Evolutionary conservation across 805 yeast genomes (phyloP).

Genomic region (Wickerhamomyces queroliae): DNA sequence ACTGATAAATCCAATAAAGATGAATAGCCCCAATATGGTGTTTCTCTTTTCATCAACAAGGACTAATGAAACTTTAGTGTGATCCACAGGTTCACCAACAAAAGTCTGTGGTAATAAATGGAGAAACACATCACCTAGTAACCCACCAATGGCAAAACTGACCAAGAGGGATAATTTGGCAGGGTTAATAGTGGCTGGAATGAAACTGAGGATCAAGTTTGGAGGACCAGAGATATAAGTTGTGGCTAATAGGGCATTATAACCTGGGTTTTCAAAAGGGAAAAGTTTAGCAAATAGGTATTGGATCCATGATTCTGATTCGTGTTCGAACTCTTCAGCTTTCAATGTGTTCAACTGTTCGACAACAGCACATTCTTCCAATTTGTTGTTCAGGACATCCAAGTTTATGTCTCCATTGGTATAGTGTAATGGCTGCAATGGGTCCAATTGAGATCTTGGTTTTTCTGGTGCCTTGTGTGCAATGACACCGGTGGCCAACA

Average conservation of each 20-base stretch:
- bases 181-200: constrained; percentile 53
- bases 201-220: constrained; percentile 44
- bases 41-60: constrained; percentile 47
- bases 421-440: constrained; percentile 20
- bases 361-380: constrained; percentile 34
- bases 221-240: constrained; percentile 63
- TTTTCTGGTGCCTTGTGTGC: too few relatives aligned
- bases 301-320: constrained; percentile 27
- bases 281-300: constrained; percentile 36
- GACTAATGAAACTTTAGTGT: constrained; percentile 35
- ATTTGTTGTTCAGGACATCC: constrained; percentile 24
- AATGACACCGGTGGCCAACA: too few relatives aligned
- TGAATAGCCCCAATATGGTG: constrained; percentile 43
- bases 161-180: constrained; percentile 47
- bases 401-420: constrained; percentile 39
- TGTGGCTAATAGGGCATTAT: constrained; percentile 60
- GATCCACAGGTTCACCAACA: constrained; percentile 42
- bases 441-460: too few relatives aligned
- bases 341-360: constrained; percentile 29
- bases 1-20: constrained; percentile 53
- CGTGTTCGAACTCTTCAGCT: constrained; percentile 16
- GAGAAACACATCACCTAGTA: constrained; percentile 68
- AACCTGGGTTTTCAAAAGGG: constrained; percentile 50
- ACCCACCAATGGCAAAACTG: constrained; percentile 71
- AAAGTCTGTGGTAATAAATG: constrained; percentile 70